Evolutionary conservation across 176 grass and related monocot genomes (phyloP), one percentile per base, ranked within the genome.

Genomic region (Musa acuminata): DNA sequence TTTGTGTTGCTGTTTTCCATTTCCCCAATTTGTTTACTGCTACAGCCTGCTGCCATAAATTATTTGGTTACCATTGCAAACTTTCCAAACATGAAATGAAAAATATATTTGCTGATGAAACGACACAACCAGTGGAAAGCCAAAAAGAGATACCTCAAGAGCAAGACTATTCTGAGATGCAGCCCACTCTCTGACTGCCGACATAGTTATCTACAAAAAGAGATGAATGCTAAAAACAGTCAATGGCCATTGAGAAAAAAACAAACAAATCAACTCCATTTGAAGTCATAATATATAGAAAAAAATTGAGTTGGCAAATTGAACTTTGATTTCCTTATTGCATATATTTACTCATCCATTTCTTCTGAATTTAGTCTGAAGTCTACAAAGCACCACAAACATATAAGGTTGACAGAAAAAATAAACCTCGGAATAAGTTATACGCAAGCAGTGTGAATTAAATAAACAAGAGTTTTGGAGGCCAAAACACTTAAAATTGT

Each of bases 1-100:
- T 99, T 82, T 99, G 91, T 11, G 96, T 86, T 2, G 96, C 88
- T 23, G 88, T 95, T 81, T 99, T 99, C 96, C 96, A 99, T 65
- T 99, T 99, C 73, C 96, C 86, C 52, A 94, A 78, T 72, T 86
- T 94, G 77, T 87, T 99, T 76, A 94, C 96, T 75, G 96, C 96
- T 70, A 99, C 91, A 72, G 86, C 96, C 91, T 95, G 74, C 75
- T 26, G 14, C 29, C 53, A 74, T 12, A 5, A 9, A 35, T 21
- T 8, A 19, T 27, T 57, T 6, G 5, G 21, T 21, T 20, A 70
- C n/a, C 26, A 68, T 9, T 11, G 3, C 8, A 27, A 9, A 9
- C 6, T 26, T 24, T 27, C 23, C 5, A 13, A 81, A 71, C 66
- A 75, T 19, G 53, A 48, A 69, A 58, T 53, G 67, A 13, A 81